Base-by-base conservation (phyloP, 352 stramenopile genomes). In the Pythium biforme region DNA sequence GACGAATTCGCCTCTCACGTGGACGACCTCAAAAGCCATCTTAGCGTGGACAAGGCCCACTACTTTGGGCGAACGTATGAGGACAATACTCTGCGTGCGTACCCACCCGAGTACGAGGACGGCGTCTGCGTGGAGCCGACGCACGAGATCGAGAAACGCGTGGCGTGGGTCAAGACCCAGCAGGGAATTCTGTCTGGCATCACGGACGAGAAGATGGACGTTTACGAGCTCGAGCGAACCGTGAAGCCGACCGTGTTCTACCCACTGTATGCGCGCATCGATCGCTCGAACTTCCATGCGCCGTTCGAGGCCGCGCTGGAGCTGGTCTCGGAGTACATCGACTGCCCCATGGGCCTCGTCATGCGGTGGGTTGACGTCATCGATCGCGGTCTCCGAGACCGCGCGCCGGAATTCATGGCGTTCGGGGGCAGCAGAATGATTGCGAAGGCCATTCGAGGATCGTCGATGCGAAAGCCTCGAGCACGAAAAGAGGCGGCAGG, bases 281-380 rank as follows among this genome's bases (percentile, higher is more conserved):
- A 64, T 53, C 59, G 56, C 26, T 61, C 52, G 40, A 4, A 41
- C 45, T 53, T 87, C n/a, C 83, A 90, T 66, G 58, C 75, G 27
- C 75, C 72, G 20, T 88, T 81, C 45, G 81, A 91, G 66, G 68
- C 76, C 49, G 66, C 86, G 39, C 56, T 93, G n/a, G 73, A 82
- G 55, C 40, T 90, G 29, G 47, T 93, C 33, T 81, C 71, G 45
- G 72, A 81, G 50, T 88, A 93, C 70, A 75, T 91, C 19, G 72
- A 90, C 53, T 52, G 63, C 11, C 73, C 83, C 4, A 83, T 90
- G 20, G 68, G 58, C 4, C 50, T 67, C 5, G 73, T 91, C 22
- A 45, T 91, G 20, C 53, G 39, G 1, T 59, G 64, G 57, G 40
- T 49, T 7, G 46, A 64, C 9, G 29, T 51, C 0, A 59, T 72